Evolutionary conservation across 2,329 filamentous ascomycete species (phyloP).

Genomic region (Corinectria fuckeliana): DNA sequence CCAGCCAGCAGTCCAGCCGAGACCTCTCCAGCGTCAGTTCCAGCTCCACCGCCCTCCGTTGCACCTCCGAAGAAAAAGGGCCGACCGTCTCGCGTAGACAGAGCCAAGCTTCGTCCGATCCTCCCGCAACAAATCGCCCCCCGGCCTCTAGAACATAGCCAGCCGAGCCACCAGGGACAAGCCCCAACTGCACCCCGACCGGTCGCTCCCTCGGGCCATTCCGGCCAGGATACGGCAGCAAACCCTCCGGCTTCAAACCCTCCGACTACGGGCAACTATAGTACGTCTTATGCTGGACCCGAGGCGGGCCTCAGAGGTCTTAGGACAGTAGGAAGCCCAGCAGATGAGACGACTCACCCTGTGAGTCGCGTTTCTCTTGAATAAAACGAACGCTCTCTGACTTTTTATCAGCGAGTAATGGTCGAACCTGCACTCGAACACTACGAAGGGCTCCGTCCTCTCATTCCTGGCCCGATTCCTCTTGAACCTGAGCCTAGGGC

Average conservation of each 20-base stretch:
- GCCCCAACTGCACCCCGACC: not conserved
- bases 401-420: constrained; percentile 14
- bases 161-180: not conserved
- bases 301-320: not conserved
- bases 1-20: constrained; percentile 20
- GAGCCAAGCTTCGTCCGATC: constrained; percentile 38
- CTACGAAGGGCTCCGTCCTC: not conserved
- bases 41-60: constrained; percentile 7
- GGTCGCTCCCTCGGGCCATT: not conserved
- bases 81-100: constrained; percentile 53
- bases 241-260: not conserved
- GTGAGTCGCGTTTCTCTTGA: not conserved
- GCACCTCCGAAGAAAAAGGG: constrained; percentile 50
- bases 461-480: constrained; percentile 6
- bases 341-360: constrained; percentile 1
- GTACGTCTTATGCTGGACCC: constrained; percentile 1
- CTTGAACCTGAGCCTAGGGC: constrained; percentile 13
- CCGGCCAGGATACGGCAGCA: not conserved
- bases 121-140: constrained; percentile 44
- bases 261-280: constrained; percentile 4
- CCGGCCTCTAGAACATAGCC: constrained; percentile 27
- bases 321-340: not conserved
- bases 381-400: not conserved
- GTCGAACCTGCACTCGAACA: constrained; percentile 5
- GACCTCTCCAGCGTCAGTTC: constrained; percentile 8